Conservation (phyloP, 2,329 filamentous ascomycete species). For the Xylariaceae sp. region DNA sequence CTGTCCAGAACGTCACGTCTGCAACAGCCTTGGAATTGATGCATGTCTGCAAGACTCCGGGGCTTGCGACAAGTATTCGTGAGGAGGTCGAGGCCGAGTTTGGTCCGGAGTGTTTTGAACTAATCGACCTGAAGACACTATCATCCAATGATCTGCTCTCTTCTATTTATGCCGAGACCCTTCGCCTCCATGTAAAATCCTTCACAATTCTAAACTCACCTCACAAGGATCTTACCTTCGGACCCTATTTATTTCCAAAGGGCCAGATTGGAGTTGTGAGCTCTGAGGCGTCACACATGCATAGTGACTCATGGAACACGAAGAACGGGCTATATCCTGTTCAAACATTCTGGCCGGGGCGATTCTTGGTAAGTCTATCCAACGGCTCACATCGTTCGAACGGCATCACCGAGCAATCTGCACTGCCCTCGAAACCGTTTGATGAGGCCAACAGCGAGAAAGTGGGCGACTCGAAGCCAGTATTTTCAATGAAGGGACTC, state of each 20-base stretch:
- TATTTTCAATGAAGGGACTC: neutral
- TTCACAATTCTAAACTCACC: constrained; percentile 7
- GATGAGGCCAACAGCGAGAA: too few relatives aligned
- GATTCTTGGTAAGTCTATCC: constrained; percentile 13
- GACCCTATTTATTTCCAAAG: constrained; percentile 11
- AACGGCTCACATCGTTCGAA: constrained; percentile 5
- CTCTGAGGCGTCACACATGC: constrained; percentile 6
- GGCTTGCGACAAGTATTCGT: neutral
- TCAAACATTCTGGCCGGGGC: constrained; percentile 15
- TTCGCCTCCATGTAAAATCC: constrained; percentile 12
- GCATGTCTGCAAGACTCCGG: neutral
- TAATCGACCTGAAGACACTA: neutral
- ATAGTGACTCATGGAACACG: constrained; percentile 17
- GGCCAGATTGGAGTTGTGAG: constrained; percentile 6
- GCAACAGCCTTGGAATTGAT: too few relatives aligned
- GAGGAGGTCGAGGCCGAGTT: neutral
- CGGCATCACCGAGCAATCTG: neutral
- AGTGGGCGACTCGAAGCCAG: neutral
- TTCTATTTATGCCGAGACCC: constrained; percentile 16
- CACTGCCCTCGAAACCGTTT: too few relatives aligned
- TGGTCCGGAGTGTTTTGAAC: neutral
- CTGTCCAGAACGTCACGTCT: neutral
- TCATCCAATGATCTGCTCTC: constrained; percentile 3
- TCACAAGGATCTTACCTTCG: constrained; percentile 7
- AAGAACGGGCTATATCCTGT: constrained; percentile 5